Conservation (phyloP, 768 basidiomycete genomes). For the Mycena venus region DNA sequence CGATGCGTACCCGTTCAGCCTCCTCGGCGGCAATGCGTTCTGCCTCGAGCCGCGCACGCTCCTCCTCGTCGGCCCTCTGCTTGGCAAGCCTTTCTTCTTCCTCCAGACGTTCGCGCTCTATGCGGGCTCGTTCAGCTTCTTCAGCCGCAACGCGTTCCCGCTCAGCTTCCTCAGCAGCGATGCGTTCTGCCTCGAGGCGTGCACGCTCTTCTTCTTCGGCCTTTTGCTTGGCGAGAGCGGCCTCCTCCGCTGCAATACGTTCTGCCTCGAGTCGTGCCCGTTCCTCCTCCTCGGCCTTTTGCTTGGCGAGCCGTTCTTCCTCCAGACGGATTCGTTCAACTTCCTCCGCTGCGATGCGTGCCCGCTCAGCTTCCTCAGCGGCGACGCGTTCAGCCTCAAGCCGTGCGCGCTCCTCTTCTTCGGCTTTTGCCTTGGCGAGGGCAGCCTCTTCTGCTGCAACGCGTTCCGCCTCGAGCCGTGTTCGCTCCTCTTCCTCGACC, state of each 20-base stretch:
- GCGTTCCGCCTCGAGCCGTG: background rate
- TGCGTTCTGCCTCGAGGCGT: background rate
- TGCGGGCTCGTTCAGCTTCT: background rate
- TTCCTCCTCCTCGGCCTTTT: constrained; percentile 10
- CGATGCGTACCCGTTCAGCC: constrained; percentile 7
- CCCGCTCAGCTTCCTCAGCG: no score
- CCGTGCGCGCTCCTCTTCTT: background rate
- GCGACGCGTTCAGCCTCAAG: background rate
- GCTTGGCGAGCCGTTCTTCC: background rate
- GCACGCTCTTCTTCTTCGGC: background rate
- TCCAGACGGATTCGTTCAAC: background rate
- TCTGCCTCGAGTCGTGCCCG: background rate
- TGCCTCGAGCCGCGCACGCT: background rate
- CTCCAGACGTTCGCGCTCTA: background rate
- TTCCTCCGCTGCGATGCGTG: constrained; percentile 11
- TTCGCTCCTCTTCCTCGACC: background rate
- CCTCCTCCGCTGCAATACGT: background rate
- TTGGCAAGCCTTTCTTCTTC: background rate
- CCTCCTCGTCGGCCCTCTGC: constrained; percentile 11
- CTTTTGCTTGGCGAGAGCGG: background rate
- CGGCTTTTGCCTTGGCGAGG: no score
- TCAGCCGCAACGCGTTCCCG: background rate
- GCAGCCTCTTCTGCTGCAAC: background rate
- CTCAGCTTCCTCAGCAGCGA: constrained; percentile 9
- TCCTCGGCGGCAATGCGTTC: constrained; percentile 5